Evolutionary conservation across 2,329 filamentous ascomycete genomes (phyloP).

Genomic region (Claviceps spartinae): DNA sequence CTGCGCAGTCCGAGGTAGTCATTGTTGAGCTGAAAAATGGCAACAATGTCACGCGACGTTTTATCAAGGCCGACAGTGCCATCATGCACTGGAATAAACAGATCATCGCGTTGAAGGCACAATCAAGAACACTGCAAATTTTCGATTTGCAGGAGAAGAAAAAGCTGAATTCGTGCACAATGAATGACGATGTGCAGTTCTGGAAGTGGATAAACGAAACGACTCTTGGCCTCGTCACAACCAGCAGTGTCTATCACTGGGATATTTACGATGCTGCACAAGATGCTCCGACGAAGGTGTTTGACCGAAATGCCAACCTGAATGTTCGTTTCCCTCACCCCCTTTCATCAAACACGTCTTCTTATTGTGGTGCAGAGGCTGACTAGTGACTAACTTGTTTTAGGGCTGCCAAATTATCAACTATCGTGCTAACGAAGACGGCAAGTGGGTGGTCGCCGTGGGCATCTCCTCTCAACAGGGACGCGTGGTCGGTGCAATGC

Average conservation of each 20-base stretch:
- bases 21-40: slow-evolving; percentile 96
- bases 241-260: slow-evolving; percentile 90
- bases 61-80: slow-evolving; percentile 98
- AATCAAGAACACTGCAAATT: slow-evolving; percentile 89
- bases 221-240: slow-evolving; percentile 79
- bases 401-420: slow-evolving; percentile 98
- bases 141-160: slow-evolving; percentile 88
- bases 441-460: slow-evolving; percentile 97
- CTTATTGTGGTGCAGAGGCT: background rate
- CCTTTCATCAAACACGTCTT: background rate
- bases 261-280: slow-evolving; percentile 82
- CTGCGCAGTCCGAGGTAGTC: slow-evolving; percentile 80
- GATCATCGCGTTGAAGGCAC: slow-evolving; percentile 92
- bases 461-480: slow-evolving; percentile 90
- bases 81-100: slow-evolving; percentile 98
- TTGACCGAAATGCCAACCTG: slow-evolving; percentile 86
- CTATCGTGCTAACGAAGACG: slow-evolving; percentile 88
- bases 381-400: slow-evolving; percentile 4
- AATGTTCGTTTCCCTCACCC: slow-evolving; percentile 41
- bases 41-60: slow-evolving; percentile 87
- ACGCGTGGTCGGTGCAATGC: slow-evolving; percentile 89
- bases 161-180: slow-evolving; percentile 92
- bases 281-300: slow-evolving; percentile 72
- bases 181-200: slow-evolving; percentile 95
- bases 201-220: slow-evolving; percentile 98